Evolutionary conservation across 2,329 filamentous ascomycete species (phyloP).

Genomic region (Verticillium nonalfalfae): DNA sequence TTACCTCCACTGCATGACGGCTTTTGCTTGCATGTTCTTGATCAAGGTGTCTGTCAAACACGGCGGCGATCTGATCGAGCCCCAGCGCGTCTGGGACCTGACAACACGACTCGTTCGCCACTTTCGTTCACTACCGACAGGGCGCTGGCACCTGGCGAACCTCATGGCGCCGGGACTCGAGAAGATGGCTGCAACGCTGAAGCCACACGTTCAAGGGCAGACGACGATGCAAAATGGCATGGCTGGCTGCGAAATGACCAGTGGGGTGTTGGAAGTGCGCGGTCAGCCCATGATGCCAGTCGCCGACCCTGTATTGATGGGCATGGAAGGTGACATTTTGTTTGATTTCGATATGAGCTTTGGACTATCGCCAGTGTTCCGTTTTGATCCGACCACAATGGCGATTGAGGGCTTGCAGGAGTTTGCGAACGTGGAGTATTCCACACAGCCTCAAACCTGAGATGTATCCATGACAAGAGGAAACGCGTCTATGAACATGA

Average conservation of each 20-base stretch:
- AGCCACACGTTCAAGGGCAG: neutral
- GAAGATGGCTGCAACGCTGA: conserved; percentile 24
- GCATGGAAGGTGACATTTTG: conserved; percentile 9
- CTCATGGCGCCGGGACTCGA: conserved; percentile 39
- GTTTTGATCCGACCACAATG: conserved; percentile 16
- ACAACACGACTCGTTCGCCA: conserved; percentile 28
- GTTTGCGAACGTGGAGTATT: conserved; percentile 3
- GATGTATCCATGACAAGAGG: too few species aligned
- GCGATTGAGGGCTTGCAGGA: conserved; percentile 2
- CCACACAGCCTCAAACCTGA: neutral
- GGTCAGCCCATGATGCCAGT: neutral
- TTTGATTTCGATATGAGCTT: conserved; percentile 20
- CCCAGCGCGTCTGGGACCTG: conserved; percentile 26
- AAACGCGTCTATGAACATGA: too few species aligned
- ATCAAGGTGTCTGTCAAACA: conserved; percentile 39
- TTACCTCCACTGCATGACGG: conserved; percentile 46
- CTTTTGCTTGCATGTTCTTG: conserved; percentile 45
- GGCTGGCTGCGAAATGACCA: neutral
- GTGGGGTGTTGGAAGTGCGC: neutral
- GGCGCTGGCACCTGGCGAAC: conserved; percentile 37
- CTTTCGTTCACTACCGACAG: conserved; percentile 31
- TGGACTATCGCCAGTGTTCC: conserved; percentile 20
- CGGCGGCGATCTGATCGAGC: conserved; percentile 28
- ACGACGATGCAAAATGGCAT: neutral
- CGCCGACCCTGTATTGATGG: conserved; percentile 2